These are phyloP conservation scores for Mentha longifolia DNA, from an alignment of 257 asterid species.

Conservation along the genomic window DNA sequence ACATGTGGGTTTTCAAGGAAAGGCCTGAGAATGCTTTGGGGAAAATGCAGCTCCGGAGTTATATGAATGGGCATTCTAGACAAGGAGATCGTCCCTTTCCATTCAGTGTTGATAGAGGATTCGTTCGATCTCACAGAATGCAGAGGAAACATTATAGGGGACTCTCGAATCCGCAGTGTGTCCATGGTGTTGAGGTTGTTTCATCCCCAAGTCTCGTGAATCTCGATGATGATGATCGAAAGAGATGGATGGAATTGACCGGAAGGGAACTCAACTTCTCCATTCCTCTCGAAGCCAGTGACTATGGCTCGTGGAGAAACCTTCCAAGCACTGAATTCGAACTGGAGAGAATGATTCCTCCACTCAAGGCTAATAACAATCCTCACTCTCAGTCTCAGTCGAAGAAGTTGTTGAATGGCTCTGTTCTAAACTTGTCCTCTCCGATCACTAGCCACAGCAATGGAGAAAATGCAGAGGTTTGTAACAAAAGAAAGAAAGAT, in stretches of 20 bases:
- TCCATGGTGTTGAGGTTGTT: conserved; percentile 86
- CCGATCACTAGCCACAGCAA: conserved; percentile 60
- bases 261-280: conserved; percentile 74
- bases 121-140: conserved; percentile 92
- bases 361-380: conserved; percentile 42
- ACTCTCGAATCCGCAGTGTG: conserved; percentile 92
- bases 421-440: conserved; percentile 65
- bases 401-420: conserved; percentile 70
- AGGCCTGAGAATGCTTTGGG: conserved; percentile 91
- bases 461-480: conserved; percentile 58
- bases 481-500: conserved; percentile 70
- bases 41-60: conserved; percentile 96
- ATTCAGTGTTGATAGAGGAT: conserved; percentile 80
- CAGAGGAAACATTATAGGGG: conserved; percentile 95
- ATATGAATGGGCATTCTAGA: conserved; percentile 96
- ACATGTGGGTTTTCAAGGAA: conserved; percentile 97
- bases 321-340: conserved; percentile 79
- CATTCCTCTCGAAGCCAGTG: conserved; percentile 79
- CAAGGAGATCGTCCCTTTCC: conserved; percentile 94
- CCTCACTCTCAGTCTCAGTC: conserved; percentile 50
- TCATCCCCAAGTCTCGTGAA: conserved; percentile 62
- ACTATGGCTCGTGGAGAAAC: conserved; percentile 80
- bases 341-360: conserved; percentile 61
- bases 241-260: conserved; percentile 83
- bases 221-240: conserved; percentile 73